Evolutionary conservation across 1,284 basidiomycete genomes (phyloP), one percentile per base, ranked within the genome.

Genomic region (Cutaneotrichosporon sp.): DNA sequence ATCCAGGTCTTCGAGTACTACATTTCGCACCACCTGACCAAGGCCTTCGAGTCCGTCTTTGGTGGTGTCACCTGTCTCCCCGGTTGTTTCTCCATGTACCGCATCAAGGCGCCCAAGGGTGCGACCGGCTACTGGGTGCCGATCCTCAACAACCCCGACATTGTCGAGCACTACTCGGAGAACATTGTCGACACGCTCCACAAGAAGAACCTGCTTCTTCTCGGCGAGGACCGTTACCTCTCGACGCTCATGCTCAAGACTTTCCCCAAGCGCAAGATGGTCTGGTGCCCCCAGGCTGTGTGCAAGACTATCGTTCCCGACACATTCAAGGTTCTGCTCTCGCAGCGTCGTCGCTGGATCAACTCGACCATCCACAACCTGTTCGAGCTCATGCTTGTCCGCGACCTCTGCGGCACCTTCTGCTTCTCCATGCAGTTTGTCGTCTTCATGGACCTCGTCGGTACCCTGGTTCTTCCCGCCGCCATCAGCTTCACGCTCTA

Each of bases 51-150:
- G 81, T 95, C 95, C 9, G 95, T 98, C 85, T 99, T 99, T 73
- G 97, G 95, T 73, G 95, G 95, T 86, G 97, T 99, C 33, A 98
- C 97, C 64, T 99, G 97, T 87, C 84, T 98, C 69, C 95, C 97
- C 16, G 97, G 95, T 69, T 99, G 95, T 82, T 99, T 99, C 87
- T 93, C 89, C 67, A 99, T 99, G 92, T 99, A 99, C 82, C 89
- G 97, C 69, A 92, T 98, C 86, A 99, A 98, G 82, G 91, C 95
- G 20, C 91, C 93, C 43, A 98, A 95, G 80, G 90, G 90, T 55
- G 89, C 90, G 69, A 80, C 71, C 76, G 93, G 92, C 16, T 98
- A 95, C 80, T 99, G 95, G 97, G 95, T 99, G 3, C 97, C 95
- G 24, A 91, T 99, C 71, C 85, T 99, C 64, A 93, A 94, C 66